These are phyloP conservation scores for Colletotrichum chrysophilum DNA, from an alignment of 2,329 filamentous ascomycete species.

Conservation along the genomic window DNA sequence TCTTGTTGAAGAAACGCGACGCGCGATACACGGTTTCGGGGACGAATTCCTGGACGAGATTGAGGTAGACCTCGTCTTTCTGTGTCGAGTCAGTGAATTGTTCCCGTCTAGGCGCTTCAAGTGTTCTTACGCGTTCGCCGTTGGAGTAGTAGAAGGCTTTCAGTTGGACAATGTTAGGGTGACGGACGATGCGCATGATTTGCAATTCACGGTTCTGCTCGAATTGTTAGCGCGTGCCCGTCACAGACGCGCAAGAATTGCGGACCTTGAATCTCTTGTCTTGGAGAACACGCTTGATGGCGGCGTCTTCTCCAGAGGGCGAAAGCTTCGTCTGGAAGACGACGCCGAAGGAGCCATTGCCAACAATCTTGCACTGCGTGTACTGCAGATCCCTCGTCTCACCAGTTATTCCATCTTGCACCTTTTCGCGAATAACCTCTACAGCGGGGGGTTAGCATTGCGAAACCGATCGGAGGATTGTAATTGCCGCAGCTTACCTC, in stretches of 20 bases:
- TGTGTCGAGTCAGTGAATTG: constrained; percentile 36
- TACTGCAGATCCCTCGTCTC: constrained; percentile 98
- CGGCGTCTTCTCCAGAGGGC: constrained; percentile 96
- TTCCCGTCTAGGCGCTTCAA: neutral
- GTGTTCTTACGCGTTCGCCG: constrained; percentile 81
- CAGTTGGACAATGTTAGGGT: constrained; percentile 97
- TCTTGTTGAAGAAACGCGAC: constrained; percentile 99
- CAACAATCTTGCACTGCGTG: constrained; percentile 99
- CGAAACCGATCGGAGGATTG: constrained; percentile 10
- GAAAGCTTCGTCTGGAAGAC: constrained; percentile 99
- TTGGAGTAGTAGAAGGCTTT: constrained; percentile 99
- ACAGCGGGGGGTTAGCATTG: constrained; percentile 20
- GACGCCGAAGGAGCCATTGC: constrained; percentile 97
- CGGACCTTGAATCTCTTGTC: constrained; percentile 99
- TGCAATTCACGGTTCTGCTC: constrained; percentile 94
- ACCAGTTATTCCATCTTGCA: constrained; percentile 96
- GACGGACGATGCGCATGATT: constrained; percentile 99
- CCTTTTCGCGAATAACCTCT: constrained; percentile 99
- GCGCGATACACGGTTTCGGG: constrained; percentile 98
- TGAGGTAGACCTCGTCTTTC: constrained; percentile 99
- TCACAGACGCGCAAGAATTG: neutral
- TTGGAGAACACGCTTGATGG: constrained; percentile 98
- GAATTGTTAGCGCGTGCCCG: neutral
- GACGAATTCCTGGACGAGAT: constrained; percentile 96
- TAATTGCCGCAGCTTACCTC: constrained; percentile 70